Evolutionary conservation across 768 basidiomycete species (phyloP).

Genomic region (Collybia sp.): DNA sequence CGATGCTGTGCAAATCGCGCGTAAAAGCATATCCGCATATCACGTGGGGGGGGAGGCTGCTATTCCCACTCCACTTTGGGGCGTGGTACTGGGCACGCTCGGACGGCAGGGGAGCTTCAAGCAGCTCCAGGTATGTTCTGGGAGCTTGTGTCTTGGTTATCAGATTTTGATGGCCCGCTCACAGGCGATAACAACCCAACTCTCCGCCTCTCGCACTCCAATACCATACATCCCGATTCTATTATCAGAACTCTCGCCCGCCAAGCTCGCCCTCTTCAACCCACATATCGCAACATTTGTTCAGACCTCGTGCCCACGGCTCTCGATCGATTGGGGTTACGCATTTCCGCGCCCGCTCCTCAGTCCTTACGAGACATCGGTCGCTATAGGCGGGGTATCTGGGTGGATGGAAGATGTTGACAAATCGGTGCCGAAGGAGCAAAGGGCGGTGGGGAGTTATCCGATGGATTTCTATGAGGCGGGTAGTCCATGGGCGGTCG

Average conservation of each 20-base stretch:
- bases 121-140: constrained; percentile 63
- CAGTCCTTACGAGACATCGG: constrained; percentile 89
- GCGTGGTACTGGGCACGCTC: constrained; percentile 88
- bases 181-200: constrained; percentile 72
- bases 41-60: constrained; percentile 1
- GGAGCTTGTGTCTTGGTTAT: neutral
- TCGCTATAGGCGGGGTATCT: constrained; percentile 65
- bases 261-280: constrained; percentile 82
- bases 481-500: constrained; percentile 71
- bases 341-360: constrained; percentile 87
- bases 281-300: constrained; percentile 85
- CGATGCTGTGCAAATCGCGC: constrained; percentile 72
- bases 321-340: constrained; percentile 99
- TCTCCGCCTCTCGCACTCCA: constrained; percentile 43
- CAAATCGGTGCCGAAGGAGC: constrained; percentile 13
- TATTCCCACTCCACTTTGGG: constrained; percentile 57
- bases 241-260: constrained; percentile 94
- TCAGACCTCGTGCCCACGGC: constrained; percentile 93
- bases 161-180: neutral
- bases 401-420: constrained; percentile 56
- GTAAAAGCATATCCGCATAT: constrained; percentile 48
- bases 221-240: constrained; percentile 88
- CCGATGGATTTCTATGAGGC: constrained; percentile 97
- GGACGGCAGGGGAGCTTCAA: constrained; percentile 91
- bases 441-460: constrained; percentile 49